Percentiles rank a stretch among this genome's conserved stretches.
Evolutionary conservation across 2,329 filamentous ascomycete species (phyloP).

Genomic region (Ascochyta fabae): DNA sequence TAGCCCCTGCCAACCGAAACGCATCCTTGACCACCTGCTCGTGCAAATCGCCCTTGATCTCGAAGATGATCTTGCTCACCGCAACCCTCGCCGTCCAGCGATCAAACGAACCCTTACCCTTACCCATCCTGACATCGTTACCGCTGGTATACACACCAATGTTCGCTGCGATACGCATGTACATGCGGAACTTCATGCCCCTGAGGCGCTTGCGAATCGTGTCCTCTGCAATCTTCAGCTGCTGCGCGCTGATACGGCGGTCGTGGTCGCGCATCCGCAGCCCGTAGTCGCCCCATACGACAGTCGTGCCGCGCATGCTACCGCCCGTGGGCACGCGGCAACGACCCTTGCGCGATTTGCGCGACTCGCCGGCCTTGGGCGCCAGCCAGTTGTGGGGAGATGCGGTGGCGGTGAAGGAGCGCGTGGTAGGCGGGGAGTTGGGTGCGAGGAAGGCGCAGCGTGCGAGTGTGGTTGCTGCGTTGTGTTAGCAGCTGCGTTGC

Average conservation of each 20-base stretch:
- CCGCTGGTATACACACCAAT: slow-evolving; percentile 95
- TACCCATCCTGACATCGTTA: slow-evolving; percentile 98
- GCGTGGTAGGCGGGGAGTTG: slow-evolving; percentile 30
- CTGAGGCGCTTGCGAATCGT: slow-evolving; percentile 88
- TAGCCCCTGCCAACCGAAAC: slow-evolving; percentile 91
- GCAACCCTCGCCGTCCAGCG: slow-evolving; percentile 92
- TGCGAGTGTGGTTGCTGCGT: slow-evolving; percentile 30
- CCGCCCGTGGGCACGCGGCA: slow-evolving; percentile 89
- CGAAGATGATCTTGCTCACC: slow-evolving; percentile 90
- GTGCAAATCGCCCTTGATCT: slow-evolving; percentile 89
- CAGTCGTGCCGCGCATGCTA: slow-evolving; percentile 88
- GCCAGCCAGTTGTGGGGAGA: slow-evolving; percentile 76
- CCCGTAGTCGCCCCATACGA: slow-evolving; percentile 96
- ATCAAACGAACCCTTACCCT: slow-evolving; percentile 97
- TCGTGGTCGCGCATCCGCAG: slow-evolving; percentile 93
- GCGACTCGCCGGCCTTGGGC: slow-evolving; percentile 78
- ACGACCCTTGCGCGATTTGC: slow-evolving; percentile 88
- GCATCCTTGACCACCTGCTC: slow-evolving; percentile 94
- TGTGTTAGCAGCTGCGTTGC: slow-evolving; percentile 17
- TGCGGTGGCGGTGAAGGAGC: slow-evolving; percentile 76
- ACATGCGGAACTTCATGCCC: slow-evolving; percentile 90
- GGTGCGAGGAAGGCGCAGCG: slow-evolving; percentile 46
- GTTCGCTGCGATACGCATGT: slow-evolving; percentile 89
- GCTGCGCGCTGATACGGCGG: slow-evolving; percentile 83
- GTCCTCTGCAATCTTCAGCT: slow-evolving; percentile 90